Conservation (phyloP, 2,329 filamentous ascomycete species). For the Thielaviopsis ethacetica region DNA sequence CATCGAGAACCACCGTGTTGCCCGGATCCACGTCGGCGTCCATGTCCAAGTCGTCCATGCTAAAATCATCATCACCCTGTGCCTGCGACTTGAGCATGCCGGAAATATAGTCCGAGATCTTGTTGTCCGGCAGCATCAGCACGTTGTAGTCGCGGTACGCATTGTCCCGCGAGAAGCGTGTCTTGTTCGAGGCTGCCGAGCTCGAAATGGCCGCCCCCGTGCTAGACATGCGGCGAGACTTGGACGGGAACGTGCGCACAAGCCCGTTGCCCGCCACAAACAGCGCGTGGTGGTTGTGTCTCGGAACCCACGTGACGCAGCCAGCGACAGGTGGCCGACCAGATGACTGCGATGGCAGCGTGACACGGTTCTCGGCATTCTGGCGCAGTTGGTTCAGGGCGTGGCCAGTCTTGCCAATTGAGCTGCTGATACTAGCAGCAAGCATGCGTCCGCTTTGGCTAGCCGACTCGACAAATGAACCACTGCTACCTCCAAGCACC, state of each 20-base stretch:
- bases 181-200: neutral
- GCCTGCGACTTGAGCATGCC: neutral
- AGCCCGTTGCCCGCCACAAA: conserved; percentile 49
- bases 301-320: conserved; percentile 50
- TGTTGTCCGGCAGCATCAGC: conserved; percentile 42
- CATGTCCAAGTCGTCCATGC: conserved; percentile 34
- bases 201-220: conserved; percentile 21
- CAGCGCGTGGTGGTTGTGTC: conserved; percentile 44
- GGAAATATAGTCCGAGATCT: conserved; percentile 25
- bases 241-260: conserved; percentile 48
- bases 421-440: conserved; percentile 57
- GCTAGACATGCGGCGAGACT: conserved; percentile 36
- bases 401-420: conserved; percentile 55
- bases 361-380: conserved; percentile 58
- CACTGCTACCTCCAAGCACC: conserved; percentile 4
- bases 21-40: conserved; percentile 27
- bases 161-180: conserved; percentile 26
- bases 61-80: conserved; percentile 28
- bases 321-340: conserved; percentile 35
- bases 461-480: conserved; percentile 30
- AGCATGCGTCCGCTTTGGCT: conserved; percentile 57
- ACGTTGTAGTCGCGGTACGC: conserved; percentile 53
- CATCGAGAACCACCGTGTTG: conserved; percentile 13
- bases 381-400: conserved; percentile 56
- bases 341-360: conserved; percentile 38